A percentile compares a stretch with the other conserved stretches of the same genome.
Conservation (phyloP, 2,329 filamentous ascomycete species). For the Xylariales sp. region DNA sequence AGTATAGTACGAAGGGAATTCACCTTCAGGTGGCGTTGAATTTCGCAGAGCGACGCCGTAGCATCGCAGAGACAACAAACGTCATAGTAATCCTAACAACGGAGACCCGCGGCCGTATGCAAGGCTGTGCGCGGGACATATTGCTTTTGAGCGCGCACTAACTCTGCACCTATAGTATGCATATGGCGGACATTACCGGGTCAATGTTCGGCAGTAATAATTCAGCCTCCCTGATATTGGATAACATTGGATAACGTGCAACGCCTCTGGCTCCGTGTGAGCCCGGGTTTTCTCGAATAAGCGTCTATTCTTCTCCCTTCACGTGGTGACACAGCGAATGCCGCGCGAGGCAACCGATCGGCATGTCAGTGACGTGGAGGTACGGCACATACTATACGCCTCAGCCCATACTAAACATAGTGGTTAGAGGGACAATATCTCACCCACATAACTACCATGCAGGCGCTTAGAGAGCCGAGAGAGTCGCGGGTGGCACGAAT, state of each 20-base stretch:
- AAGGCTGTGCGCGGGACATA: conserved; percentile 23
- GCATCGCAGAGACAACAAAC: conserved; percentile 5
- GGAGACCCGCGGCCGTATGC: not conserved
- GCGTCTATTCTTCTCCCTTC: not conserved
- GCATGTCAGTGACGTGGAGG: not conserved
- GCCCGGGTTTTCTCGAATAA: conserved; percentile 14
- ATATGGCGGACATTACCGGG: conserved; percentile 12
- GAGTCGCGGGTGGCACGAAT: conserved; percentile 4
- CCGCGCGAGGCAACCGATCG: conserved; percentile 6
- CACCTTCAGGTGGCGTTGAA: not conserved
- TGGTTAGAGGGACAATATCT: not conserved
- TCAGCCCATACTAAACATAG: conserved; percentile 31
- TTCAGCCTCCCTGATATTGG: conserved; percentile 9
- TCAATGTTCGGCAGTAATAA: conserved; percentile 1
- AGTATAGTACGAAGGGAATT: not conserved
- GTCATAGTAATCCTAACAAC: conserved; percentile 9
- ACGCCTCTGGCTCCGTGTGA: not conserved
- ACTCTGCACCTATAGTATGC: not conserved
- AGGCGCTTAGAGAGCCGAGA: conserved; percentile 20
- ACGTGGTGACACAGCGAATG: not conserved
- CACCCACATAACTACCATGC: not conserved
- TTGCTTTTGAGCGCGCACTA: conserved; percentile 8
- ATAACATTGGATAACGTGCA: not conserved
- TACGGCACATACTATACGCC: not conserved
- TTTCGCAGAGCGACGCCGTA: conserved; percentile 17